Percentiles rank a stretch among this genome's conserved stretches.
Conservation (phyloP, 1,284 basidiomycete species). For the Calocybe gambosa region DNA sequence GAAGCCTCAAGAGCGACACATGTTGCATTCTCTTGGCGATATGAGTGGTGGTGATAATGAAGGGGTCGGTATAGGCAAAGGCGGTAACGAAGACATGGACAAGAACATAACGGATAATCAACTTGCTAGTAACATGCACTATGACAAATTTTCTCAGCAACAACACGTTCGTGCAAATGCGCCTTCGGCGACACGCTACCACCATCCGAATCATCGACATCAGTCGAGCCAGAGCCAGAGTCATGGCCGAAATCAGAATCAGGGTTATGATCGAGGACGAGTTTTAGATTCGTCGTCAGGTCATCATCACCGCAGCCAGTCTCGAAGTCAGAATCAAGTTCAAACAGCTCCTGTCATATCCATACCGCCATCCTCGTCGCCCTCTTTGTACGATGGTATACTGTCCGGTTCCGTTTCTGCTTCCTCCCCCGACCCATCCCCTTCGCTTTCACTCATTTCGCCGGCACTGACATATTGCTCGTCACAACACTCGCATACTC, state of each 20-base stretch:
- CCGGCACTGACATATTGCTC: constrained; percentile 58
- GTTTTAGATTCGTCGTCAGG: constrained; percentile 7
- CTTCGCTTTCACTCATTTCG: constrained; percentile 33
- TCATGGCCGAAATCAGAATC: constrained; percentile 1
- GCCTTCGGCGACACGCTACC: no score
- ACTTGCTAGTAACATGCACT: no score
- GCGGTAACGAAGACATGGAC: constrained; percentile 1
- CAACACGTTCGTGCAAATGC: no score
- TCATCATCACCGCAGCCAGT: constrained; percentile 8
- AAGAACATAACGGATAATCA: background rate
- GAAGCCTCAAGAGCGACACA: constrained; percentile 1
- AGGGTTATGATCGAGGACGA: constrained; percentile 1
- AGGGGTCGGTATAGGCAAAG: constrained; percentile 1
- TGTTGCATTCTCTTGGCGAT: background rate
- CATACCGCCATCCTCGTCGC: background rate
- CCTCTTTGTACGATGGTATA: no score
- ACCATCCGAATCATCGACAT: no score
- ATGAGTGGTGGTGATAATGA: no score
- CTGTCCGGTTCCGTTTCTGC: background rate
- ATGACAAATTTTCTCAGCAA: no score
- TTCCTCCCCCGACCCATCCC: background rate
- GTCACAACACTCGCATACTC: constrained; percentile 36
- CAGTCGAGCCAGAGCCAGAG: constrained; percentile 2
- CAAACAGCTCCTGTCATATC: background rate
- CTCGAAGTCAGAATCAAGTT: background rate